Conservation (phyloP, 306 rosid genomes). For the Begonia loranthoides region DNA sequence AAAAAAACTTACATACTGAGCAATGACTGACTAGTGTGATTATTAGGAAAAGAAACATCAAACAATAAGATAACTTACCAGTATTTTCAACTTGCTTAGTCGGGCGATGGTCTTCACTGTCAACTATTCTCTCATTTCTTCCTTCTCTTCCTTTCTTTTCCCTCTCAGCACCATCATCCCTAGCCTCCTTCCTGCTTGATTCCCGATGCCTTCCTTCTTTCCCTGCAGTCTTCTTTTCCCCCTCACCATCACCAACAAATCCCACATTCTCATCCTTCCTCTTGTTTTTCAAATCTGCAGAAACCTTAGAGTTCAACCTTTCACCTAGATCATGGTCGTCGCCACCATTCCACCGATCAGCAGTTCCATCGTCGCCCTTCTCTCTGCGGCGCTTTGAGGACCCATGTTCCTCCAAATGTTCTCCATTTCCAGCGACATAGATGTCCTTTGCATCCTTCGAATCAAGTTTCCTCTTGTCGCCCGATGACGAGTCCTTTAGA, state of each 20-base stretch:
- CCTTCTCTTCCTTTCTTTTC: slow-evolving; percentile 65
- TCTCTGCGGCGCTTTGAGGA: slow-evolving; percentile 80
- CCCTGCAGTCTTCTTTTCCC: slow-evolving; percentile 57
- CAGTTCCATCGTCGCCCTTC: slow-evolving; percentile 37
- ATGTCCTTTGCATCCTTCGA: slow-evolving; percentile 50
- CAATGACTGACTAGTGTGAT: too few relatives aligned
- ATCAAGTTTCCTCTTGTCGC: slow-evolving; percentile 74
- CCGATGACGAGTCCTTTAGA: slow-evolving; percentile 39
- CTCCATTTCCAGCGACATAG: slow-evolving; percentile 42
- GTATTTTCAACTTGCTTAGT: slow-evolving; percentile 58
- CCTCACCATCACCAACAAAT: slow-evolving; percentile 48
- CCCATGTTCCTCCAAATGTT: slow-evolving; percentile 47
- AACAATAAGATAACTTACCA: slow-evolving; percentile 45
- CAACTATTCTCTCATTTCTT: slow-evolving; percentile 45
- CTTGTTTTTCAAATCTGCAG: background rate
- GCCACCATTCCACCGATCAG: slow-evolving; percentile 94
- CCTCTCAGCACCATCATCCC: slow-evolving; percentile 43
- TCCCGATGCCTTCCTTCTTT: slow-evolving; percentile 75
- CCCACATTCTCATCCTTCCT: slow-evolving; percentile 56
- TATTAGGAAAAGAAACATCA: background rate
- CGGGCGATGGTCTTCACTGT: slow-evolving; percentile 47
- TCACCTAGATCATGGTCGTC: slow-evolving; percentile 43
- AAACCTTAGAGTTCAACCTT: background rate
- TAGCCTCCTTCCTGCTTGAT: slow-evolving; percentile 58
- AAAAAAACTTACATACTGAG: too few relatives aligned